Evolutionary conservation across 306 rosid genomes (phyloP), one percentile per base, ranked within the genome.

Genomic region (Fragaria ananassa): DNA sequence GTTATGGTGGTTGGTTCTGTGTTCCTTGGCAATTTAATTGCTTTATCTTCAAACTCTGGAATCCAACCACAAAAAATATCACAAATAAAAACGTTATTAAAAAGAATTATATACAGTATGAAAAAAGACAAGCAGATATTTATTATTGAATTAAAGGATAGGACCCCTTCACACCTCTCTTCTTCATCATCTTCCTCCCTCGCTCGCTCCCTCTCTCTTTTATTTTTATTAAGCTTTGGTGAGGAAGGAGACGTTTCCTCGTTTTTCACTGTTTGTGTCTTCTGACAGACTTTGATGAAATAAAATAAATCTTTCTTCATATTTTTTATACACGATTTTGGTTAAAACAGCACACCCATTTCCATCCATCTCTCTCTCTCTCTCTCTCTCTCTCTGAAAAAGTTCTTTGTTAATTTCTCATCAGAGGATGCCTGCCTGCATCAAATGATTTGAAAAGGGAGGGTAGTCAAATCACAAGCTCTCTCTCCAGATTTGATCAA

Each of bases 101-200:
- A 61, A 50, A 29, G 31, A 6, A 3, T 75, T 50, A 50, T 14
- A 27, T 31, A 23, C 53, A 46, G 39, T n/a, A 81, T 70, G 98
- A 90, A 94, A 94, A 95, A 88, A 86, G 97, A 95, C 99, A 90
- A 88, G 75, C 60, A 92, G 97, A 95, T 90, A 90, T 90, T 92
- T 90, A 92, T 81, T 85, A 85, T 23, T 60, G 87, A 85, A 88
- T 74, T 82, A 81, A 87, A 82, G 86, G 82, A 83, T 79, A 54
- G 86, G 91, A 78, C 93, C 88, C 90, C 85, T 54, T 31, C 42
- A 46, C 39, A 21, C 19, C 49, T 81, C 45, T 61, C 83, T 58
- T 66, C 77, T 62, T 72, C 81, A 78, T 84, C 88, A 58, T 85
- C 90, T 18, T 87, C 88, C 14, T 53, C 37, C 27, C 4, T 53